Evolutionary conservation across 495 filamentous ascomycete species (phyloP).

Genomic region (Durotheca rogersii): DNA sequence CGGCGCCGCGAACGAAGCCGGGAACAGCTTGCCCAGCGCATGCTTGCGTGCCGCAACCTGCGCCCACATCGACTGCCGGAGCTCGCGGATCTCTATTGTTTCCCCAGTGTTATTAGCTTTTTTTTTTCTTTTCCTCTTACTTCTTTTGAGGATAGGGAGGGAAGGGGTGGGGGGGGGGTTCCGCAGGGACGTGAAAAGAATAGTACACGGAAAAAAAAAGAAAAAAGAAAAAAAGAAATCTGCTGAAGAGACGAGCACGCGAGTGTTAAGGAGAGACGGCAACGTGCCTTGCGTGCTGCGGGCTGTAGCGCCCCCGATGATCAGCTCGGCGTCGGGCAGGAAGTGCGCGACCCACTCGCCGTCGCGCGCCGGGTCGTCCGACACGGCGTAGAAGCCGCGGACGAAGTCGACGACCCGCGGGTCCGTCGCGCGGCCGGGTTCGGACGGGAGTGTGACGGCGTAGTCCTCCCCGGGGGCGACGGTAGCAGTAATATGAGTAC

Average conservation of each 20-base stretch:
- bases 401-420: constrained; percentile 37
- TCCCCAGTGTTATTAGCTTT: too few relatives aligned
- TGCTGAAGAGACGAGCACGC: too few relatives aligned
- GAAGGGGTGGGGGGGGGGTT: too few relatives aligned
- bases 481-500: not conserved
- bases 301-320: constrained; percentile 37
- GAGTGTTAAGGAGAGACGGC: too few relatives aligned
- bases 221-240: too few relatives aligned
- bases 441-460: constrained; percentile 34
- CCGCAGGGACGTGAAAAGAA: too few relatives aligned
- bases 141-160: too few relatives aligned
- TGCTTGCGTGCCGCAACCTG: constrained; percentile 36
- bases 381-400: constrained; percentile 39
- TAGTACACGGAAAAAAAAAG: too few relatives aligned
- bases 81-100: constrained; percentile 22
- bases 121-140: too few relatives aligned
- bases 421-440: constrained; percentile 16
- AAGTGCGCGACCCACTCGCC: constrained; percentile 45
- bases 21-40: constrained; percentile 36
- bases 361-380: constrained; percentile 37
- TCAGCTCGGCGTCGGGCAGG: constrained; percentile 33
- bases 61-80: constrained; percentile 33
- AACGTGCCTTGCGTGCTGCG: constrained; percentile 35
- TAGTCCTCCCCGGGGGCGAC: constrained; percentile 20
- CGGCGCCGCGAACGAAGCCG: constrained; percentile 24